Conservation (phyloP, 2,329 filamentous ascomycete genomes). For the Arthrocladium fulminans region DNA sequence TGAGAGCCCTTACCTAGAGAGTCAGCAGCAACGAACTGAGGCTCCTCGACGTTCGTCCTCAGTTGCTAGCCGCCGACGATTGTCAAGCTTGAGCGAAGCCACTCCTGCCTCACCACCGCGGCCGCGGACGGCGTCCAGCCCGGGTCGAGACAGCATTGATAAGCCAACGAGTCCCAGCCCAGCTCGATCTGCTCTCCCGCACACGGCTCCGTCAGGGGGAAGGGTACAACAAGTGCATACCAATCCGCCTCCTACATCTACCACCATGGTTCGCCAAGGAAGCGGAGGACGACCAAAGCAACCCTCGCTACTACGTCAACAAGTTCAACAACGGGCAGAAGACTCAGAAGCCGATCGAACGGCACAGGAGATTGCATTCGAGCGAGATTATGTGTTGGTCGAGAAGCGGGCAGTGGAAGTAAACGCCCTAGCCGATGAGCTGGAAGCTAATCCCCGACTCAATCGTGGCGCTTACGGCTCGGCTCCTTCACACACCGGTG, state of each 20-base stretch:
- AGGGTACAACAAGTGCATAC: slow-evolving; percentile 32
- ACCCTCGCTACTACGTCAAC: slow-evolving; percentile 42
- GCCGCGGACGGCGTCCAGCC: slow-evolving; percentile 30
- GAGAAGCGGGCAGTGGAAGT: slow-evolving; percentile 94
- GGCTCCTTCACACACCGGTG: slow-evolving; percentile 48
- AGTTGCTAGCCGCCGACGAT: slow-evolving; percentile 14
- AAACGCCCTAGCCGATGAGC: slow-evolving; percentile 90
- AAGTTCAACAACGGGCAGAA: slow-evolving; percentile 32
- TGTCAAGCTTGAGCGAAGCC: slow-evolving; percentile 21
- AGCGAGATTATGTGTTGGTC: slow-evolving; percentile 90
- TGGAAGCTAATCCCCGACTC: slow-evolving; percentile 70
- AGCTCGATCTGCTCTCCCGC: slow-evolving; percentile 27
- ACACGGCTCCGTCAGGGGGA: slow-evolving; percentile 32
- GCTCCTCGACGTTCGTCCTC: slow-evolving; percentile 12
- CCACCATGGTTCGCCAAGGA: slow-evolving; percentile 54
- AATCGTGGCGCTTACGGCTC: slow-evolving; percentile 41
- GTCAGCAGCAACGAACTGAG: slow-evolving; percentile 9
- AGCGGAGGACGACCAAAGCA: slow-evolving; percentile 31
- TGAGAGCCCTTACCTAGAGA: slow-evolving; percentile 20
- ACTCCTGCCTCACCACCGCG: slow-evolving; percentile 25
- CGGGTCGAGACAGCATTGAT: slow-evolving; percentile 24
- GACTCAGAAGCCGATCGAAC: slow-evolving; percentile 51
- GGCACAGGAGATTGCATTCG: slow-evolving; percentile 79
- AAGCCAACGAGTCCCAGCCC: slow-evolving; percentile 21
- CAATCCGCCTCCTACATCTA: slow-evolving; percentile 27